Evolutionary conservation across 352 stramenopile species (phyloP).

Genomic region (Globisporangium abappressorium): DNA sequence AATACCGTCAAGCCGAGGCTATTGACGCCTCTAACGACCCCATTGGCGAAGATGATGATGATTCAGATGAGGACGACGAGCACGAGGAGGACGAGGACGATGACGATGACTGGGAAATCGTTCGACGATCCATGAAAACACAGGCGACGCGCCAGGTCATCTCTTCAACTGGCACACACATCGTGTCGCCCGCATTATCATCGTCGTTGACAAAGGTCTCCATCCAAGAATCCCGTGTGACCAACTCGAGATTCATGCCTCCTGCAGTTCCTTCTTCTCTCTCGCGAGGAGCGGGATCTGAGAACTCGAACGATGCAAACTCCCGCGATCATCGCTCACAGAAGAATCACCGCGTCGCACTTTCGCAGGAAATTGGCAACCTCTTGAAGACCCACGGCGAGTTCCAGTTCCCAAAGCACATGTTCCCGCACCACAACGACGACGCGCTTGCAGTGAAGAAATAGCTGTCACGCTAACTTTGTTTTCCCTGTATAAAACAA

Average conservation of each 20-base stretch:
- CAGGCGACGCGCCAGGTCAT: slow-evolving; percentile 14
- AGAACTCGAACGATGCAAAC: neutral
- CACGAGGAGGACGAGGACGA: slow-evolving; percentile 10
- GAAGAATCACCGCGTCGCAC: slow-evolving; percentile 14
- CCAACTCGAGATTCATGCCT: neutral
- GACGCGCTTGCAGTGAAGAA: neutral
- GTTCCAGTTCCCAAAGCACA: slow-evolving; percentile 34
- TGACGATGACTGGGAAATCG: slow-evolving; percentile 39
- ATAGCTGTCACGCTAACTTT: neutral
- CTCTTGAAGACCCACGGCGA: slow-evolving; percentile 26
- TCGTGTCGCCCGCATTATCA: neutral
- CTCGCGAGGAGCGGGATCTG: neutral
- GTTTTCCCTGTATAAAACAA: neutral
- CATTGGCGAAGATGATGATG: neutral
- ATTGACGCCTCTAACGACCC: neutral
- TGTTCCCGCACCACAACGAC: slow-evolving; percentile 27
- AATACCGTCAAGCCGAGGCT: neutral
- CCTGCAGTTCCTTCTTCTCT: neutral
- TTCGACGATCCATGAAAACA: slow-evolving; percentile 27
- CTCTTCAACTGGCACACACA: neutral
- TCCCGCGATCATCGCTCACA: slow-evolving; percentile 10
- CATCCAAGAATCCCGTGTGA: neutral
- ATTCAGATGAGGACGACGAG: neutral
- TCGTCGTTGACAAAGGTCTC: neutral
- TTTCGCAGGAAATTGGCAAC: slow-evolving; percentile 29